Evolutionary conservation across 306 rosid species (phyloP).

Genomic region (Quercus parvula): DNA sequence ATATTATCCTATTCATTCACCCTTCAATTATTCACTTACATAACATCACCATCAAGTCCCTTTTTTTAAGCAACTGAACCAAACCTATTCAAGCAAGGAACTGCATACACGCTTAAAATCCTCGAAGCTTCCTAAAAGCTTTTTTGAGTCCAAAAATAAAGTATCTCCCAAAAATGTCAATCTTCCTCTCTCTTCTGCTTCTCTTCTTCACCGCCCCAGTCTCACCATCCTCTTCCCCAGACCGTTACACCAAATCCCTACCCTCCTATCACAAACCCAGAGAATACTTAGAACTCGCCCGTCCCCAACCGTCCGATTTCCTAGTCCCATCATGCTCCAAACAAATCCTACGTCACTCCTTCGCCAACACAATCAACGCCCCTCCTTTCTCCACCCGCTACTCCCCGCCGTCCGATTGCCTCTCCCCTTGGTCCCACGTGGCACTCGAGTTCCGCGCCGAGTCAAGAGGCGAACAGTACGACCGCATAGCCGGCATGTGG

Average conservation of each 20-base stretch:
- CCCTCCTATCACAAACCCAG: background rate
- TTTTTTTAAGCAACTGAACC: background rate
- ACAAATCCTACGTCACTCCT: conserved; percentile 54
- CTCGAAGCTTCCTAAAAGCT: background rate
- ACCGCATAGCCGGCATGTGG: conserved; percentile 78
- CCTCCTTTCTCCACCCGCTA: conserved; percentile 63
- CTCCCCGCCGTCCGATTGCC: conserved; percentile 51
- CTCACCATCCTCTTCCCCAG: conserved; percentile 31
- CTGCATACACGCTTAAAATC: background rate
- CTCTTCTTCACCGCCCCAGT: conserved; percentile 3
- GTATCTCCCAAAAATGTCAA: conserved; percentile 17
- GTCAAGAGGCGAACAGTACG: conserved; percentile 71
- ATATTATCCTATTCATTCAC: background rate
- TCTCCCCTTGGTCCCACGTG: conserved; percentile 59
- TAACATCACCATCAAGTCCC: background rate
- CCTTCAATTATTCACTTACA: background rate
- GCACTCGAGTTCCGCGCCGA: conserved; percentile 47
- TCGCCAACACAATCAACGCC: conserved; percentile 59
- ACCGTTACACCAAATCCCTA: conserved; percentile 34
- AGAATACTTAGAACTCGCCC: conserved; percentile 58
- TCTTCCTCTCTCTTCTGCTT: background rate
- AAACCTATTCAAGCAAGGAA: background rate
- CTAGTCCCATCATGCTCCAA: conserved; percentile 52
- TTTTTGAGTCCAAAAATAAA: background rate
- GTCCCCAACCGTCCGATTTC: conserved; percentile 41